Evolutionary conservation across 2,329 filamentous ascomycete species (phyloP).

Genomic region (Metarhizium album): DNA sequence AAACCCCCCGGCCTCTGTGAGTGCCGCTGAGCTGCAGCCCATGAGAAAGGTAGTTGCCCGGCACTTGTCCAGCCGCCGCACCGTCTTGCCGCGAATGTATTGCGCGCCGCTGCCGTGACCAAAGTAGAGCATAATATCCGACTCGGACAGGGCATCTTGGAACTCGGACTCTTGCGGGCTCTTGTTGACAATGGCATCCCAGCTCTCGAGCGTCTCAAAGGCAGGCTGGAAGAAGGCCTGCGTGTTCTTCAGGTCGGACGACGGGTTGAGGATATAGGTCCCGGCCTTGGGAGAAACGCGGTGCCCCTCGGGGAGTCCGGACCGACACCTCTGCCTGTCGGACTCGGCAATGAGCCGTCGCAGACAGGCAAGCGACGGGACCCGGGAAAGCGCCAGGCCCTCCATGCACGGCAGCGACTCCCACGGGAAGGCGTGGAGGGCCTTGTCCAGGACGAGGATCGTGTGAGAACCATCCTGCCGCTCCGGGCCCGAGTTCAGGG

Average conservation of each 20-base stretch:
- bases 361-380: conserved; percentile 77
- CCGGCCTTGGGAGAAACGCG: conserved; percentile 45
- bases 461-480: conserved; percentile 51
- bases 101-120: conserved; percentile 92
- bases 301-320: conserved; percentile 30
- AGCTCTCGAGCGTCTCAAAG: conserved; percentile 56
- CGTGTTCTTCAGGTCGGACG: conserved; percentile 70
- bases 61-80: conserved; percentile 68
- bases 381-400: conserved; percentile 67
- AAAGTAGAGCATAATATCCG: conserved; percentile 80
- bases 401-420: conserved; percentile 85
- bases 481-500: conserved; percentile 27
- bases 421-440: conserved; percentile 88
- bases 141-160: conserved; percentile 50
- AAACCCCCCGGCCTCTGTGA: conserved; percentile 72
- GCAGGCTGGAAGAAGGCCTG: conserved; percentile 59
- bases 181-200: conserved; percentile 58
- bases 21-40: conserved; percentile 80
- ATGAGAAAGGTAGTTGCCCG: conserved; percentile 74
- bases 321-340: conserved; percentile 10
- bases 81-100: conserved; percentile 77
- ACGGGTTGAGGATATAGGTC: conserved; percentile 83
- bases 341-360: conserved; percentile 59
- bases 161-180: conserved; percentile 72
- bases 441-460: conserved; percentile 83